Conservation (phyloP, 306 rosid species). For the Fragaria iinumae region DNA sequence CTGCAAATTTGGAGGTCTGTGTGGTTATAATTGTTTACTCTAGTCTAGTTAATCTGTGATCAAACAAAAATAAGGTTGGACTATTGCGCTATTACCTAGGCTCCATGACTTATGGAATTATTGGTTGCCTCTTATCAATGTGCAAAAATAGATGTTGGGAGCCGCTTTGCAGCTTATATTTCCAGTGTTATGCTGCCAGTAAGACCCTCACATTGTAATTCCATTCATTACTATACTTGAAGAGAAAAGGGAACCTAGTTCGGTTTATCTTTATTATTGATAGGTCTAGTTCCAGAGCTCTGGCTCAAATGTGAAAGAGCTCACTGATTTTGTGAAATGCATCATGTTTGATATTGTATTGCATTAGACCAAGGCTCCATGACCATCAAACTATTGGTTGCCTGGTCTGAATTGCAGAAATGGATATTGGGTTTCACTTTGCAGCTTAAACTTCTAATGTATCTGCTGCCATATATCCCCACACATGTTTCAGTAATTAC, state of each 20-base stretch:
- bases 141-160: conserved; percentile 52
- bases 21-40: neutral
- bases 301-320: neutral
- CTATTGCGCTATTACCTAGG: conserved; percentile 46
- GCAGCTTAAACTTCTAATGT: conserved; percentile 42
- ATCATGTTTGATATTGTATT: conserved; percentile 13
- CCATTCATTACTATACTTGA: neutral
- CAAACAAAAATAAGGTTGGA: neutral
- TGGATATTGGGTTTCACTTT: conserved; percentile 61
- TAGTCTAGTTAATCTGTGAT: neutral
- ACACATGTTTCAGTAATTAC: conserved; percentile 22
- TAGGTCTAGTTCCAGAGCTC: neutral
- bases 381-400: conserved; percentile 25
- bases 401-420: conserved; percentile 42
- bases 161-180: conserved; percentile 71
- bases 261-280: neutral
- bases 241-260: neutral
- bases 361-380: conserved; percentile 48
- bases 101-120: conserved; percentile 26
- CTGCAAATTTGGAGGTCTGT: neutral
- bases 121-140: conserved; percentile 34
- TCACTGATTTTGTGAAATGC: neutral
- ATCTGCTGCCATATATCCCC: conserved; percentile 73
- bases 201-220: conserved; percentile 46
- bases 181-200: conserved; percentile 57